Conservation (phyloP, 2,329 filamentous ascomycete species). For the Neoarthrinium moseri region DNA sequence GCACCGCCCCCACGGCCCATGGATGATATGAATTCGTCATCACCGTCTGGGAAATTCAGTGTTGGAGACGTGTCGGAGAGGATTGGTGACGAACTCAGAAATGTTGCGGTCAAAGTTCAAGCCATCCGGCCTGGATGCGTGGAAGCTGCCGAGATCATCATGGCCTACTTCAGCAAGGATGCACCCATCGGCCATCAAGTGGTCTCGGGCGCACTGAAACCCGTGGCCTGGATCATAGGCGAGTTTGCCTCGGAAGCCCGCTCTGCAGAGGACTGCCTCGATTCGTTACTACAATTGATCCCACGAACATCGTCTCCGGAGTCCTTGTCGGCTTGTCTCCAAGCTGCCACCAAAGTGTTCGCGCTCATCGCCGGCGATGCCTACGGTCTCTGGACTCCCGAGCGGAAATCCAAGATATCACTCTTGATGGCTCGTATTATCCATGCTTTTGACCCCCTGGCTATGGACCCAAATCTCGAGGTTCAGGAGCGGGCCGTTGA, state of each 20-base stretch:
- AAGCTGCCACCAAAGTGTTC: constrained; percentile 85
- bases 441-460: constrained; percentile 76
- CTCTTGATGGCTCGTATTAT: constrained; percentile 80
- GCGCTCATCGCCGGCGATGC: constrained; percentile 67
- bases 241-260: constrained; percentile 78
- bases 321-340: constrained; percentile 75
- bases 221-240: constrained; percentile 81
- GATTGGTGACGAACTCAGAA: constrained; percentile 84
- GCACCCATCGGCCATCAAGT: constrained; percentile 54
- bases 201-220: constrained; percentile 66
- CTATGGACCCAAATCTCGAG: constrained; percentile 81
- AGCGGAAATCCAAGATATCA: constrained; percentile 71
- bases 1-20: constrained; percentile 48
- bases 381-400: constrained; percentile 65
- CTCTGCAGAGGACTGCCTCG: constrained; percentile 70
- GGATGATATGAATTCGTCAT: constrained; percentile 31
- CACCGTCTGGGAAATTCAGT: constrained; percentile 25
- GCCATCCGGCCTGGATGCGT: constrained; percentile 79
- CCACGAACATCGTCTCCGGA: constrained; percentile 57
- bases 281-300: constrained; percentile 68
- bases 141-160: constrained; percentile 76
- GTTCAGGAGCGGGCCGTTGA: constrained; percentile 94
- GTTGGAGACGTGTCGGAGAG: constrained; percentile 58
- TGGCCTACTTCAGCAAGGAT: constrained; percentile 55
- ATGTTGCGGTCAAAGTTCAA: constrained; percentile 87